phyloP scores from a whole-genome alignment of 768 basidiomycete genomes.

The Kondoa malvinella region DNA sequence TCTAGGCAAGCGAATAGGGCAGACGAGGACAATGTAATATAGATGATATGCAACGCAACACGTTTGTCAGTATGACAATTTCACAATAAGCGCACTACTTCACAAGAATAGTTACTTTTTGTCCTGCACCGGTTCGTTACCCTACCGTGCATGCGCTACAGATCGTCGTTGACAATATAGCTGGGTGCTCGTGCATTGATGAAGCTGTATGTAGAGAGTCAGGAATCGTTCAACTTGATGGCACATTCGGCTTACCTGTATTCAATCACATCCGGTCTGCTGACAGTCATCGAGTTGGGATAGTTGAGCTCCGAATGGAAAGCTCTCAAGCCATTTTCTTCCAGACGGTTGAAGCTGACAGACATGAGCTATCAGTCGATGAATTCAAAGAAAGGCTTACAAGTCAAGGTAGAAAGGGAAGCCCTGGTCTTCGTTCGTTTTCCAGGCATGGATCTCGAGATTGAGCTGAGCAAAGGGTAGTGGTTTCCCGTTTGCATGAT shows the following conservation, averaged over 20 bases:
- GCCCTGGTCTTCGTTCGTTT: not conserved
- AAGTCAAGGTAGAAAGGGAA: not conserved
- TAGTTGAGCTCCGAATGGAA: not conserved
- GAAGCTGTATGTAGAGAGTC: not conserved
- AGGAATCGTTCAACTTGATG: too few relatives aligned
- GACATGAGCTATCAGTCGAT: not conserved
- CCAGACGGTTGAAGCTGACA: too few relatives aligned
- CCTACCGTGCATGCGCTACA: too few relatives aligned
- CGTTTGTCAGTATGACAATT: too few relatives aligned
- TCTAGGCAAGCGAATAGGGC: too few relatives aligned
- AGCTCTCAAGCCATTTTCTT: not conserved
- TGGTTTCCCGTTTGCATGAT: not conserved
- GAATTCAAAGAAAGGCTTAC: too few relatives aligned
- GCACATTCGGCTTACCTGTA: too few relatives aligned
- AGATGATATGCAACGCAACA: too few relatives aligned
- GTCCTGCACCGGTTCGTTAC: too few relatives aligned
- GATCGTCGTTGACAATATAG: not conserved
- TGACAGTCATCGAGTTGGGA: not conserved
- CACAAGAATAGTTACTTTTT: too few relatives aligned
- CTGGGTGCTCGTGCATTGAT: not conserved
- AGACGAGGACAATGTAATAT: too few relatives aligned
- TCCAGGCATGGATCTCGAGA: not conserved
- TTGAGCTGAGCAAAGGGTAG: not conserved
- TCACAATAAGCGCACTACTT: too few relatives aligned
- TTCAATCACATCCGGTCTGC: not conserved